Evolutionary conservation across 2,329 filamentous ascomycete species (phyloP).

Genomic region (Colletotrichum abscissum): DNA sequence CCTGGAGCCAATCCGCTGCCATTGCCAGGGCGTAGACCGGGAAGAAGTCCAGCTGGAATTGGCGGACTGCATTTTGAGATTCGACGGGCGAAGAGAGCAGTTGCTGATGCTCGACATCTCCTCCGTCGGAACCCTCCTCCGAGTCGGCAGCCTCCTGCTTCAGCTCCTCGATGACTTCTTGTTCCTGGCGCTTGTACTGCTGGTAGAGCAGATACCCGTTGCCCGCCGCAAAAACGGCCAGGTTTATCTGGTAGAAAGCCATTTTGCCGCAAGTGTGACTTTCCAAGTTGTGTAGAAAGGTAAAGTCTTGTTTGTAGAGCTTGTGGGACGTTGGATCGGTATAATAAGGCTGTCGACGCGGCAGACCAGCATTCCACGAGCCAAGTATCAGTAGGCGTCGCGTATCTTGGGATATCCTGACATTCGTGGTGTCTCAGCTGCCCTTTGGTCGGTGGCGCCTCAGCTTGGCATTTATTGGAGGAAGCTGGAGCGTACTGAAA

Average conservation of each 20-base stretch:
- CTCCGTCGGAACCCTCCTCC: slow-evolving; percentile 19
- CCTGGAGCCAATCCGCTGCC: slow-evolving; percentile 48
- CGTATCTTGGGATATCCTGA: slow-evolving; percentile 17
- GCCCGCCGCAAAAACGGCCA: slow-evolving; percentile 38
- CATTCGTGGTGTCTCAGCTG: slow-evolving; percentile 26
- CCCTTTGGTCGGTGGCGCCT: slow-evolving; percentile 9
- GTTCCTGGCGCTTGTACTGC: slow-evolving; percentile 36
- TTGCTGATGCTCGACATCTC: slow-evolving; percentile 23
- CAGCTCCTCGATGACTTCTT: slow-evolving; percentile 12
- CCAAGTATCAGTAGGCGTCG: slow-evolving; percentile 21
- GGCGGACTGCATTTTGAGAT: slow-evolving; percentile 24
- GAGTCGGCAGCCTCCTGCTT: slow-evolving; percentile 26
- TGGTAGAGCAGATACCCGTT: slow-evolving; percentile 41
- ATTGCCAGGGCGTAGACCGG: slow-evolving; percentile 44
- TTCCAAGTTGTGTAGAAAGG: not conserved
- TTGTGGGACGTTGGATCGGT: not conserved
- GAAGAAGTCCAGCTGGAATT: slow-evolving; percentile 41
- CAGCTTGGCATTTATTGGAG: not conserved
- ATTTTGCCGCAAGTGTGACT: slow-evolving; percentile 16
- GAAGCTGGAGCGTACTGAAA: not conserved
- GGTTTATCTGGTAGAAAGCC: slow-evolving; percentile 41
- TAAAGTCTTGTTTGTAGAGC: not conserved
- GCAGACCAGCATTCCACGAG: slow-evolving; percentile 4
- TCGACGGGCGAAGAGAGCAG: slow-evolving; percentile 19
- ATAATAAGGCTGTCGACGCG: slow-evolving; percentile 20